Base-by-base conservation (phyloP, 1,284 basidiomycete genomes). In the Puccinia novopanici region DNA sequence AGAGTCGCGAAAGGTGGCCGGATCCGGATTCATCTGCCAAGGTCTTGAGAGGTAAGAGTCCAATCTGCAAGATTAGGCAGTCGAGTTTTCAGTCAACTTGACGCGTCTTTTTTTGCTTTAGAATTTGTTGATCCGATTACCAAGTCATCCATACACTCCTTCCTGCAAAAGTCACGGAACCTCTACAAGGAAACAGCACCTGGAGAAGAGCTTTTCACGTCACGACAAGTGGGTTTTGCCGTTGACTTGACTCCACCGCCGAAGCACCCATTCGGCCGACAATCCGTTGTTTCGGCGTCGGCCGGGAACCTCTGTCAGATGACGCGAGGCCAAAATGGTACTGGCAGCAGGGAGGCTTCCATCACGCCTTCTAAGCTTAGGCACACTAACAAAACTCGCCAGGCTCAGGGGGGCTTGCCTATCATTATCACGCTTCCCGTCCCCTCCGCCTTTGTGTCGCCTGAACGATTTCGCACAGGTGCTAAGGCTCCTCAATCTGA, bases 361-460 rank as follows among this genome's bases (percentile, higher is more conserved):
- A 19, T 40, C 19, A 63, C 61, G 34, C 61, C 61, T 37, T 63
- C 37, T 17, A 63, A 63, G 19, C 37, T 10, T 34, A 63, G 22
- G 30, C 17, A 27, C 37, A 17, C 61, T 17, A 40, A 37, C 59
- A 17, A 42, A 42, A 34, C 19, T n/a, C 17, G 12, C 8, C 61
- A 40, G 61, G 37, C 37, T 22, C 30, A 27, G 24, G 17, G 40
- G 10, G 45, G n/a, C 48, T 48, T 70, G 24, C 68, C 45, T 54
- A 2, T 71, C 50, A 30, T 52, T 15, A 71, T 71, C 24, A 79
- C 77, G 3, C 57, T 79, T 10, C 77, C 77, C 2, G 52, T 79
- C 17, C 77, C 77, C 30, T 79, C 77, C 9, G 77, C 77, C n/a
- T 79, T 79, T 52, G 77, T 79, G 12, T 79, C 77, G 17, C 77